phyloP scores from a whole-genome alignment of 2,329 filamentous ascomycete species.

The Lecanicillium sp. region DNA sequence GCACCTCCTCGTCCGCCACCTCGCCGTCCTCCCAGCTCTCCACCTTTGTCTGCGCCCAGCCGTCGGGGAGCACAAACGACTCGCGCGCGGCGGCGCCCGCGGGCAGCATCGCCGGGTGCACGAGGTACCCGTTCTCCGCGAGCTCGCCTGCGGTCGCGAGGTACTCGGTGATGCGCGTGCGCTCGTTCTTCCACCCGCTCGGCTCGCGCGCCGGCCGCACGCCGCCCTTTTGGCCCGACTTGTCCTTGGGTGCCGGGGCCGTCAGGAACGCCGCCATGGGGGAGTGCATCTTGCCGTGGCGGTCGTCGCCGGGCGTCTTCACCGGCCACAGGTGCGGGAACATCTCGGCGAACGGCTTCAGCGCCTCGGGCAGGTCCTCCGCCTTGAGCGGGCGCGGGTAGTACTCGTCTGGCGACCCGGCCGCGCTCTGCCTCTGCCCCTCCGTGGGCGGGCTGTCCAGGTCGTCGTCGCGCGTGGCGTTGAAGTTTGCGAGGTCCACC shows the following conservation, averaged over 20 bases:
- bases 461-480: conserved; percentile 26
- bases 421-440: neutral
- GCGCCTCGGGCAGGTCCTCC: conserved; percentile 44
- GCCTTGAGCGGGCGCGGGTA: conserved; percentile 49
- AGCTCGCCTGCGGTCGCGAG: conserved; percentile 68
- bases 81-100: conserved; percentile 46
- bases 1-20: conserved; percentile 62
- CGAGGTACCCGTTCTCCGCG: conserved; percentile 72
- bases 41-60: conserved; percentile 80
- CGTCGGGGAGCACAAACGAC: conserved; percentile 51
- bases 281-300: conserved; percentile 74
- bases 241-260: conserved; percentile 64
- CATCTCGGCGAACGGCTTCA: conserved; percentile 69
- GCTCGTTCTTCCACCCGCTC: conserved; percentile 63
- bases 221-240: conserved; percentile 46
- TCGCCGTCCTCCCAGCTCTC: conserved; percentile 59
- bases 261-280: conserved; percentile 80
- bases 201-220: conserved; percentile 57
- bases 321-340: conserved; percentile 89
- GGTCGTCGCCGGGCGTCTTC: conserved; percentile 79
- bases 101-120: conserved; percentile 73
- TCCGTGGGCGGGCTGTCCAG: conserved; percentile 26
- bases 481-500: conserved; percentile 44
- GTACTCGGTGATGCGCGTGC: conserved; percentile 77
- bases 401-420: conserved; percentile 52